These are phyloP conservation scores for Geranium incanum DNA, from an alignment of 441 rosid species.

Conservation along the genomic window DNA sequence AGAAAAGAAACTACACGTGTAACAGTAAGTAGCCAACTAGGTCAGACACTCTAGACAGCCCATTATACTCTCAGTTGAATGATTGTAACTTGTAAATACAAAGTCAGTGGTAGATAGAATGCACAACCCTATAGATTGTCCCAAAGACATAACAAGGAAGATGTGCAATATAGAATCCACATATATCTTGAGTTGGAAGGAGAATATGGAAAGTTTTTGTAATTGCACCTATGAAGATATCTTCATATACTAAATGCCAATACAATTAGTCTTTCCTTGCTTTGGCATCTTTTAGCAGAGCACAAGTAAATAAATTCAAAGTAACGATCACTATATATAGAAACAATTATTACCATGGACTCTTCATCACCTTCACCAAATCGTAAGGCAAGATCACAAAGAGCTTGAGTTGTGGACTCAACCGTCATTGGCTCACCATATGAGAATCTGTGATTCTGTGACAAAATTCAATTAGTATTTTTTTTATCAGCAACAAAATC, in stretches of 20 bases:
- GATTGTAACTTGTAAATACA: no score
- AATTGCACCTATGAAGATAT: not conserved
- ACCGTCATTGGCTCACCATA: constrained; percentile 97
- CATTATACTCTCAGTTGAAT: no score
- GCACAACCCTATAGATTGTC: no score
- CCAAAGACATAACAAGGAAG: no score
- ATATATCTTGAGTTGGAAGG: not conserved
- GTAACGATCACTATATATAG: not conserved
- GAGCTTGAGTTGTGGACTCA: constrained; percentile 95
- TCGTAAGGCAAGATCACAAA: constrained; percentile 85
- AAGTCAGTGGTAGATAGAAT: no score
- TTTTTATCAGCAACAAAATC: no score
- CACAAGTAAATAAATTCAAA: no score
- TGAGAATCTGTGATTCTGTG: constrained; percentile 87
- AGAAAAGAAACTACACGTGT: no score
- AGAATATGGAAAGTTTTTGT: not conserved
- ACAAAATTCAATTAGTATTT: not conserved
- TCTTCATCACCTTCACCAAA: constrained; percentile 99
- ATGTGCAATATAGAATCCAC: no score
- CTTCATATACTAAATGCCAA: not conserved
- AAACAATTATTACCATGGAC: constrained; percentile 59
- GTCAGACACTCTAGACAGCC: no score
- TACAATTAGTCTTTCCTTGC: not conserved
- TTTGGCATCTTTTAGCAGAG: not conserved
- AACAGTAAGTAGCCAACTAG: no score